Conservation (phyloP, 2,329 filamentous ascomycete genomes). For the Trichoderma atroviride region DNA sequence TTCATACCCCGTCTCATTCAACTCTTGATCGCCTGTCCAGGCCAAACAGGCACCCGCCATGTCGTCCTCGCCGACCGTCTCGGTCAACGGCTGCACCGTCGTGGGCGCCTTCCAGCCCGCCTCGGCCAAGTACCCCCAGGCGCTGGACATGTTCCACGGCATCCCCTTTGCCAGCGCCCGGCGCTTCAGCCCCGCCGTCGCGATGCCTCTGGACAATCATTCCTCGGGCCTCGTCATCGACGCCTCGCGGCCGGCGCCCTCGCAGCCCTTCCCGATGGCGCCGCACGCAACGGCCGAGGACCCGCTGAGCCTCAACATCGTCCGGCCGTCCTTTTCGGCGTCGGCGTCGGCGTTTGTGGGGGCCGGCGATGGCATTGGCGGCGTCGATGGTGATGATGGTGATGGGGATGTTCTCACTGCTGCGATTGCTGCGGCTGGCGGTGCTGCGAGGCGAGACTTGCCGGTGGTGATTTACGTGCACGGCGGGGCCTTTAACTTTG, state of each 20-base stretch:
- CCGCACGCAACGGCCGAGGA: constrained; percentile 48
- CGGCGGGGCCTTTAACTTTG: constrained; percentile 64
- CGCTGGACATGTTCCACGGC: constrained; percentile 52
- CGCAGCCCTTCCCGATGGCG: constrained; percentile 31
- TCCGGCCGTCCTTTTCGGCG: constrained; percentile 40
- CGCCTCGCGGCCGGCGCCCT: constrained; percentile 42
- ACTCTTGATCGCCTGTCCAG: too few relatives aligned
- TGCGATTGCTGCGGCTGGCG: constrained; percentile 25
- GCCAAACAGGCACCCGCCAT: neutral
- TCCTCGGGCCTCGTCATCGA: constrained; percentile 31
- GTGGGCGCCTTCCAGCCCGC: constrained; percentile 32
- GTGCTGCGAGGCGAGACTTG: constrained; percentile 27
- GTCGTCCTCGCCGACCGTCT: constrained; percentile 27
- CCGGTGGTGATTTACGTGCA: constrained; percentile 64
- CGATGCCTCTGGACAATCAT: constrained; percentile 32
- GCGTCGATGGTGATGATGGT: neutral
- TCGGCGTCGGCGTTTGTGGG: constrained; percentile 14
- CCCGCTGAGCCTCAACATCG: constrained; percentile 58
- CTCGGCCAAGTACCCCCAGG: constrained; percentile 40
- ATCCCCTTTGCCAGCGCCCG: constrained; percentile 53
- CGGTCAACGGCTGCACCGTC: constrained; percentile 33
- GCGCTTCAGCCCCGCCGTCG: constrained; percentile 50
- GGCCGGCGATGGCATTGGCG: constrained; percentile 20
- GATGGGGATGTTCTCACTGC: constrained; percentile 18
- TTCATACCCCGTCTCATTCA: too few relatives aligned